Conservation (phyloP, 2,329 filamentous ascomycete species). For the Colletotrichum sansevieriae region DNA sequence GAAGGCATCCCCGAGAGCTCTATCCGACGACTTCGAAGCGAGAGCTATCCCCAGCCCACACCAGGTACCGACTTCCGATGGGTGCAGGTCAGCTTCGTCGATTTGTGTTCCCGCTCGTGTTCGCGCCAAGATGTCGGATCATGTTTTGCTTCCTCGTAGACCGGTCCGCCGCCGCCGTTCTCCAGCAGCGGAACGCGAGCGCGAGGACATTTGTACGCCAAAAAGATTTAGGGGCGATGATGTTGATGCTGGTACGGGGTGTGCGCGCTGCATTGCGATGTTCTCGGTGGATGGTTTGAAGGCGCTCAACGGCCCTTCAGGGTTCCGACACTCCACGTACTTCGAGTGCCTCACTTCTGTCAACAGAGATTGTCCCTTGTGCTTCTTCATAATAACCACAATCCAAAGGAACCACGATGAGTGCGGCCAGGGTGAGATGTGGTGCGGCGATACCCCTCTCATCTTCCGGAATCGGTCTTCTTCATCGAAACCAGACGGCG, state of each 20-base stretch:
- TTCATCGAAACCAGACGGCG: neutral
- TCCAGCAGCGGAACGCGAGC: neutral
- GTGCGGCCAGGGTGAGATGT: neutral
- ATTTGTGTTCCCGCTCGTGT: no score
- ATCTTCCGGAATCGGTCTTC: constrained; percentile 22
- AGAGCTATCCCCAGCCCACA: no score
- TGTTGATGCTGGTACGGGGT: neutral
- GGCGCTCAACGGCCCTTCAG: constrained; percentile 1
- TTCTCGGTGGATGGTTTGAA: constrained; percentile 15
- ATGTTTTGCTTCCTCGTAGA: neutral
- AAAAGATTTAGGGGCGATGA: neutral
- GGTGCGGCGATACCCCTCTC: neutral
- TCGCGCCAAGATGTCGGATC: neutral
- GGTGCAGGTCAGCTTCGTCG: no score
- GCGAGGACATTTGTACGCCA: neutral
- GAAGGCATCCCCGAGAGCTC: neutral
- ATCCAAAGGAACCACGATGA: neutral
- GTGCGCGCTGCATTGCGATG: constrained; percentile 11
- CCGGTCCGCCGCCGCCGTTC: neutral
- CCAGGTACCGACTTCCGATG: no score
- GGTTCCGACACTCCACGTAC: constrained; percentile 12
- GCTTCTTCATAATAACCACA: constrained; percentile 3
- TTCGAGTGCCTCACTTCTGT: neutral
- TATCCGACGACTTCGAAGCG: neutral
- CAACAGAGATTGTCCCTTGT: neutral